These are phyloP conservation scores for Gymnopus androsaceus DNA, from an alignment of 1,284 basidiomycete species.

Conservation along the genomic window DNA sequence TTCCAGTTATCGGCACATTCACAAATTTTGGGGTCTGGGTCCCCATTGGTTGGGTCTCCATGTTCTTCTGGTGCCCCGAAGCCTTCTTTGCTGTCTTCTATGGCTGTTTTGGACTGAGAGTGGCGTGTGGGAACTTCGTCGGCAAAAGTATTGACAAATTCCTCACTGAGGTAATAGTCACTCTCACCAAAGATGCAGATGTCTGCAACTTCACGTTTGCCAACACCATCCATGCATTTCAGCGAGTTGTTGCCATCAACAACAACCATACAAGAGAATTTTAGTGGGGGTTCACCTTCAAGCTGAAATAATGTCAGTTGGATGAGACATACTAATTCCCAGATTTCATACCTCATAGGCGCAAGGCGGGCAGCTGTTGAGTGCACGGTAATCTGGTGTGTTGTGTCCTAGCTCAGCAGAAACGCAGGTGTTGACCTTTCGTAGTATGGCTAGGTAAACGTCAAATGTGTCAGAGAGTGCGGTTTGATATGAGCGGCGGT, in stretches of 20 bases:
- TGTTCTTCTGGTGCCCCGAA: too few species aligned
- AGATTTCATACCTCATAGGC: too few species aligned
- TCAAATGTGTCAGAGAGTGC: background rate
- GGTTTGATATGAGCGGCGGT: background rate
- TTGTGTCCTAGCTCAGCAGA: background rate
- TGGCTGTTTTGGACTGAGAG: too few species aligned
- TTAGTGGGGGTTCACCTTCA: background rate
- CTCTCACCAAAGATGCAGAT: background rate
- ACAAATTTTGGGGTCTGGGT: background rate
- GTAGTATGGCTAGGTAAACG: too few species aligned
- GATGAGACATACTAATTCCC: background rate
- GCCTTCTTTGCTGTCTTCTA: too few species aligned
- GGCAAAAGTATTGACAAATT: constrained; percentile 18
- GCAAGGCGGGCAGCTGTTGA: constrained; percentile 1
- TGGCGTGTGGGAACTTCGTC: constrained; percentile 11
- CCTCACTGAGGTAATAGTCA: background rate
- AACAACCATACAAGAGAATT: background rate
- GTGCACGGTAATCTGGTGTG: background rate
- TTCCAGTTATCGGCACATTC: constrained; percentile 23
- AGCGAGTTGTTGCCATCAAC: too few species aligned
- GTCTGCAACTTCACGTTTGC: background rate
- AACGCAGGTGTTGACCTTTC: too few species aligned
- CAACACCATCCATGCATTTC: background rate
- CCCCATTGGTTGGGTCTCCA: too few species aligned
- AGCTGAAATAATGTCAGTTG: background rate